Evolutionary conservation across 164 flowering plant species (phyloP).

Genomic region (Annona squamosa): DNA sequence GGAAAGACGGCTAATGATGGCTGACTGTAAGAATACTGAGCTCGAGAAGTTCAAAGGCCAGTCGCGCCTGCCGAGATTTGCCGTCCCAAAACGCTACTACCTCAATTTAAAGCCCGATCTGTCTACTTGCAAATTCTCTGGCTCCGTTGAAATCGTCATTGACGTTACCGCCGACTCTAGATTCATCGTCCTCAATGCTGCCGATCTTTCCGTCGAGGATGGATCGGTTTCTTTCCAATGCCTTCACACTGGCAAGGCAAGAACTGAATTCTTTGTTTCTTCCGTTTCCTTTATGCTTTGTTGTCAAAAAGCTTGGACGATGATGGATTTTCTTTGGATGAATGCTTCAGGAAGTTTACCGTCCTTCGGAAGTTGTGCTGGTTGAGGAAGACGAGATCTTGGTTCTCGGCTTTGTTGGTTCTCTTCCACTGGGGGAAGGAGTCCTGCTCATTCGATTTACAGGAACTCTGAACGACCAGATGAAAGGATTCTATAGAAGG

Average conservation of each 20-base stretch:
- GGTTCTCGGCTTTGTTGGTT: constrained; percentile 37
- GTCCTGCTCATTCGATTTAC: constrained; percentile 35
- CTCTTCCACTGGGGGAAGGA: constrained; percentile 32
- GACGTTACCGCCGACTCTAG: constrained; percentile 35
- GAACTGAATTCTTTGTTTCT: background rate
- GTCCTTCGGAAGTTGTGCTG: constrained; percentile 29
- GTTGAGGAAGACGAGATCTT: constrained; percentile 53
- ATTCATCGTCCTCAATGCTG: constrained; percentile 58
- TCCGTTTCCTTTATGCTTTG: background rate
- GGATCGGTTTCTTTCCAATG: constrained; percentile 22
- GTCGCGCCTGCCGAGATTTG: constrained; percentile 51
- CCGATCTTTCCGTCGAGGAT: constrained; percentile 36
- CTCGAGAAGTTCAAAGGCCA: constrained; percentile 47
- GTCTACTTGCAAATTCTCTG: constrained; percentile 47
- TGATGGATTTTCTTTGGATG: background rate
- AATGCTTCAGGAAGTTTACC: constrained; percentile 2
- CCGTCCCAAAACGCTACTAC: constrained; percentile 56
- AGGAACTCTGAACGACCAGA: constrained; percentile 73
- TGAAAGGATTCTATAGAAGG: constrained; percentile 97
- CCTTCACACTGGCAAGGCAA: constrained; percentile 4
- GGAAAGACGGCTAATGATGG: background rate
- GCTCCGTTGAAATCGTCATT: constrained; percentile 37
- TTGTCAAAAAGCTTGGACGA: background rate
- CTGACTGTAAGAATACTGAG: constrained; percentile 3
- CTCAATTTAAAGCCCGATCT: constrained; percentile 54